Base-by-base conservation (phyloP, 2,329 filamentous ascomycete species). In the Leptographium galeiforme region DNA sequence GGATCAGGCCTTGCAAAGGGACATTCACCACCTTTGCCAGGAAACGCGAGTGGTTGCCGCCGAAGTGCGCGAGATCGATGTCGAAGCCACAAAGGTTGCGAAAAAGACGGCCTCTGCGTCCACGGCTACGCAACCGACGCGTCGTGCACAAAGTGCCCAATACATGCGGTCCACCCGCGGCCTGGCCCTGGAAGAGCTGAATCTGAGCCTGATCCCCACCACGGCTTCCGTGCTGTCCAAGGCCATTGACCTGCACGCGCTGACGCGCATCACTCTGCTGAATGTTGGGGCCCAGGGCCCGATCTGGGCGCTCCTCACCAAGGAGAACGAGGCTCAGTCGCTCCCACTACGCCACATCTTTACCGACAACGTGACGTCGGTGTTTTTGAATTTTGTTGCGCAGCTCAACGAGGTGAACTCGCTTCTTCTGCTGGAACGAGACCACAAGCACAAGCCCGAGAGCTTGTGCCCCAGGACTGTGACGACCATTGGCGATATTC, bases 251-350 rank as follows among this genome's bases (percentile, higher is more conserved):
- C 60, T 85, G 4, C 68, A 68, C n/a, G 68, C 69, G 5, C 67
- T 85, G n/a, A 74, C 68, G 57, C 72, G 71, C 48, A 67, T 85
- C 18, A 81, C 79, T 1, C 68, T 85, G 30, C 72, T 85, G 47
- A 82, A 81, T 57, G 80, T 84, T 18, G 82, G 82, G 1, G 69
- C 75, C 6, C 82, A 85, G 62, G 70, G 70, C 33, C 68, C 74
- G 0, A 75, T 85, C 57, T 85, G 82, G 82, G 67, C 70, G 2
- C 64, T 77, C 53, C 64, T 85, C 44, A 66, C 71, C 18, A 77
- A 74, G 58, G 72, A 81, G 59, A 79, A 82, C 61, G 71, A 70
- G 50, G 60, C 68, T 1, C 64, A 68, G 10, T 72, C 76, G 0
- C 66, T 84, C 43, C 70, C 74, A 0, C 63, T 85, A 44, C 70